Evolutionary conservation across 805 yeast species (phyloP), one percentile per base, ranked within the genome.

Genomic region (Metschnikowia bowlesiae): DNA sequence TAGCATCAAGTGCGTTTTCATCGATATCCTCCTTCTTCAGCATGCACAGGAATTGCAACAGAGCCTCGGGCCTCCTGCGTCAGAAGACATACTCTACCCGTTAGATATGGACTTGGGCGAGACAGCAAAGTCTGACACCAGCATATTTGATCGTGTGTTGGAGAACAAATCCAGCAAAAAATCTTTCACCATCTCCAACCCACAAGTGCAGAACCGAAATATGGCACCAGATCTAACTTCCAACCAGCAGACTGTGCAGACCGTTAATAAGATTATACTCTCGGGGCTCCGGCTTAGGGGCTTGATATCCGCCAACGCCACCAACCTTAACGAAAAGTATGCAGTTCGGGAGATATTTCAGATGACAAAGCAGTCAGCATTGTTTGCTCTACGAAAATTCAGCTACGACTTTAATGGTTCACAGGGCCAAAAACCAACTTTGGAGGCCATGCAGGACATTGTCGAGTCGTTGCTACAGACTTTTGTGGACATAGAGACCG

Each of bases 221-320:
- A 48, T 52, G 40, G 43, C 51, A 4, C 46, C 59, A 22, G 60
- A 65, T 1, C 51, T 61, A 9, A 60, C 56, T 10, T 59, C 65
- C 35, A 56, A 58, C 26, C 73, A 67, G 29, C 73, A 72, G 44
- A 58, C 69, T 35, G 59, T 66, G 44, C 68, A 60, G 50, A 67
- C 69, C 11, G 57, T 72, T 28, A 65, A 60, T 48, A 67, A 69
- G 51, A 55, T 71, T 8, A 64, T 72, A 13, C 59, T 68, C n/a
- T 70, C 76, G 14, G 78, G 77, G 8, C 59, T 74, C 18, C 61
- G 78, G 47, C 64, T 74, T 11, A 62, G 78, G 38, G 78, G 77
- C 6, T 57, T 73, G 33, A 61, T 69, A 13, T 57, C 63, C 4
- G 48, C 50, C 28, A 53, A 58, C 47, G 50, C 54, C 29, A 50